A percentile compares a stretch with the other conserved stretches of the same genome.
Evolutionary conservation across 2,329 filamentous ascomycete species (phyloP).

Genomic region (Penicillium sp.): DNA sequence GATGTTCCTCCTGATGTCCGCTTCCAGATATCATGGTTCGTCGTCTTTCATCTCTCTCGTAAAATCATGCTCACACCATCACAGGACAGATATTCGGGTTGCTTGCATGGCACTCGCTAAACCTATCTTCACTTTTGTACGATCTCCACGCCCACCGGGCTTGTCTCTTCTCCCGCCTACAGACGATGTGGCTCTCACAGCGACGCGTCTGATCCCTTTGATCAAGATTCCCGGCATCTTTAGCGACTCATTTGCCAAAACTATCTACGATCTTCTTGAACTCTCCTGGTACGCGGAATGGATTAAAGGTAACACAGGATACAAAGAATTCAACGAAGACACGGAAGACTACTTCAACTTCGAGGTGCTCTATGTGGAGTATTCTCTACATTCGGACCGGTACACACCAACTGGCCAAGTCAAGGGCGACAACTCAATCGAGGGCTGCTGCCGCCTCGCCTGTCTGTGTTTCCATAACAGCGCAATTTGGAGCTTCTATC

Average conservation of each 20-base stretch:
- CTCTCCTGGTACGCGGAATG: constrained; percentile 39
- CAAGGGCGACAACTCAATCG: constrained; percentile 38
- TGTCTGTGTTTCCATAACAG: constrained; percentile 41
- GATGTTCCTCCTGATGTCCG: constrained; percentile 39
- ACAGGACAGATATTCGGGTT: constrained; percentile 42
- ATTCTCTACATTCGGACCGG: constrained; percentile 37
- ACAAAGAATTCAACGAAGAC: constrained; percentile 34
- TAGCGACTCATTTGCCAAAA: constrained; percentile 28
- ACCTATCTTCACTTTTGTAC: constrained; percentile 40
- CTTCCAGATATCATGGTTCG: constrained; percentile 42
- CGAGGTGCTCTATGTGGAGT: constrained; percentile 40
- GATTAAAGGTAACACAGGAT: constrained; percentile 30
- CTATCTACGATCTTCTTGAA: constrained; percentile 36
- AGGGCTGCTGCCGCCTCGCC: constrained; percentile 39
- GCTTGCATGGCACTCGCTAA: constrained; percentile 39
- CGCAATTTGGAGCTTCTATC: constrained; percentile 41
- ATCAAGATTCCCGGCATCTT: constrained; percentile 37
- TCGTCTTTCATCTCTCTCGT: background rate
- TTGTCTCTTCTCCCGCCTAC: constrained; percentile 31
- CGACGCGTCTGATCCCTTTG: constrained; percentile 33
- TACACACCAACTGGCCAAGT: constrained; percentile 32
- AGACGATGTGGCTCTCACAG: constrained; percentile 30
- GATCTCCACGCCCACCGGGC: constrained; percentile 31
- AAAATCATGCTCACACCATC: constrained; percentile 1
- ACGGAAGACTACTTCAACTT: constrained; percentile 42